A percentile compares a stretch with the other conserved stretches of the same genome.
phyloP scores from a whole-genome alignment of 352 stramenopile genomes.

The Pythium angustatum region DNA sequence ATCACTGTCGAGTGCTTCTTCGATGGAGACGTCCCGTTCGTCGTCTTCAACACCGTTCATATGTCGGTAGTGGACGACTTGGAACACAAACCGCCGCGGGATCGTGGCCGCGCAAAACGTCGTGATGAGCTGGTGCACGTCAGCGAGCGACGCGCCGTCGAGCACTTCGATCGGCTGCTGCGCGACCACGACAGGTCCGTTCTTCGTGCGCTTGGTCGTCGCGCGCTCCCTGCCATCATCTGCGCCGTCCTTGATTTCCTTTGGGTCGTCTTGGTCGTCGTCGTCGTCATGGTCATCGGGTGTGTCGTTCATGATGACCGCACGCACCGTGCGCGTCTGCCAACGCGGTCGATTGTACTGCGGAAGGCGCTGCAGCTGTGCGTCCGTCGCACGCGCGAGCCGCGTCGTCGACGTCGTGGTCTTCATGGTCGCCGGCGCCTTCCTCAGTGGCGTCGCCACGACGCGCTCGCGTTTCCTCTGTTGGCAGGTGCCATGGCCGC shows the following conservation, averaged over 20 bases:
- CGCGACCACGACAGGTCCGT: slow-evolving; percentile 1
- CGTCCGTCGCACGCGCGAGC: slow-evolving; percentile 26
- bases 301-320: neutral
- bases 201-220: neutral
- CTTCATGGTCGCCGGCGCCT: too few relatives aligned
- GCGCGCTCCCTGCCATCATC: neutral
- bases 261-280: neutral
- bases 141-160: slow-evolving; percentile 28
- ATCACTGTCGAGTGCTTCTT: slow-evolving; percentile 18
- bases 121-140: slow-evolving; percentile 34
- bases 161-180: slow-evolving; percentile 29
- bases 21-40: slow-evolving; percentile 9
- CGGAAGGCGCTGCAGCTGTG: slow-evolving; percentile 26
- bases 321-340: slow-evolving; percentile 10
- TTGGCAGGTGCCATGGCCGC: neutral
- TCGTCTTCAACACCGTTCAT: neutral
- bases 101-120: slow-evolving; percentile 29
- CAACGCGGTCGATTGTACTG: slow-evolving; percentile 23
- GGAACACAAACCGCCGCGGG: slow-evolving; percentile 29
- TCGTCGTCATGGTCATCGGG: neutral
- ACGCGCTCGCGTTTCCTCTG: neutral
- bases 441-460: slow-evolving; percentile 7
- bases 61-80: slow-evolving; percentile 5
- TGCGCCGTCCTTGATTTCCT: neutral
- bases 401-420: neutral